Evolutionary conservation across 1,284 basidiomycete genomes (phyloP), one percentile per base, ranked within the genome.

Genomic region (Cryptococcus hybrid): DNA sequence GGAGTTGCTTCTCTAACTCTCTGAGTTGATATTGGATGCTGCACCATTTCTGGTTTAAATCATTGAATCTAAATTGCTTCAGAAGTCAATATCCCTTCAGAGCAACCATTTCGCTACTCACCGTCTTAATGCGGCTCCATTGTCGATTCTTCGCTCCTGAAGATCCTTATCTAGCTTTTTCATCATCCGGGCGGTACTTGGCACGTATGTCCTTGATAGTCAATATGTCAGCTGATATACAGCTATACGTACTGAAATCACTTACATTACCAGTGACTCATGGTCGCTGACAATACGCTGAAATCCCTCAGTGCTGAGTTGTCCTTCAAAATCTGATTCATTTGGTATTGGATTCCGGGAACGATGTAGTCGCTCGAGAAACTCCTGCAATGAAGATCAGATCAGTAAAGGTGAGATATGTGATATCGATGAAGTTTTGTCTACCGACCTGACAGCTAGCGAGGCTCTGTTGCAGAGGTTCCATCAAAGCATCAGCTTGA

Each of bases 401-500:
- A 18, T 18, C 18, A 18, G 30, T 0, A 30, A 30, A 30, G 30
- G 30, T 30, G 4, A 3, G 4, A 30, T 3, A 30, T 30, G 30
- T 30, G 30, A 30, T 30, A 30, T 30, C 30, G 4, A 30, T 30
- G 24, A 12, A n/a, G 43, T 44, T 50, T n/a, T 24, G 38, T 15
- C 30, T 11, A 11, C 12, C 15, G 18, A 73, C 72, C 12, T 58
- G 58, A 37, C 69, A 67, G 12, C 69, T 70, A 8, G 37, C 47
- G 43, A 70, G 47, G 45, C 68, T 73, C 74, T 92, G 95, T 79
- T 96, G 90, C 62, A 98, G 78, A 68, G 90, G 92, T 35, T 87
- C 85, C 91, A 98, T 94, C 92, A 98, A 95, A 35, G 89, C 90
- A 70, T 94, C 89, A 38, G 92, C 92, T 76, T 97, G 93, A 61